Evolutionary conservation across 1,139 yeast species (phyloP).

Genomic region (Magnusiomyces starmeri): DNA sequence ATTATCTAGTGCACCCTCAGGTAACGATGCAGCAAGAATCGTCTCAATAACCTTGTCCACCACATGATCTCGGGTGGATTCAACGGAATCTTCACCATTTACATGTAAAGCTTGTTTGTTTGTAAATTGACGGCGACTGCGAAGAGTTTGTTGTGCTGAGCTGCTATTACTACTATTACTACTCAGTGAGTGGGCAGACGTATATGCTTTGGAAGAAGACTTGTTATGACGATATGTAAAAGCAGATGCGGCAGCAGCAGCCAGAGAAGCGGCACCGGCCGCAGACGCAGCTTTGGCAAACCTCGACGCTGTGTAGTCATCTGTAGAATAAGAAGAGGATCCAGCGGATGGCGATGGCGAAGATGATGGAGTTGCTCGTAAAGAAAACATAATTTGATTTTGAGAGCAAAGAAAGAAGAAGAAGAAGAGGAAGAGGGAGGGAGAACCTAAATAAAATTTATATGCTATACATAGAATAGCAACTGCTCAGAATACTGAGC

Average conservation of each 20-base stretch:
- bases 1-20: slow-evolving; percentile 1
- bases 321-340: background rate
- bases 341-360: background rate
- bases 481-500: too few species aligned
- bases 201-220: background rate
- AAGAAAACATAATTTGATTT: background rate
- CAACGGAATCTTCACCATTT: background rate
- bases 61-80: slow-evolving; percentile 9
- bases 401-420: too few species aligned
- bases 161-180: background rate
- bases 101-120: background rate
- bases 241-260: slow-evolving; percentile 1
- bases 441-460: too few species aligned
- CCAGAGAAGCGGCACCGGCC: background rate
- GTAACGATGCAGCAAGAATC: slow-evolving; percentile 9
- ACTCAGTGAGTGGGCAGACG: background rate
- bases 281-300: background rate
- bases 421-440: too few species aligned
- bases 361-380: background rate
- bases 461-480: too few species aligned
- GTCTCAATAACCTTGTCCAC: slow-evolving; percentile 16
- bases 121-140: background rate
- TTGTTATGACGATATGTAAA: background rate
- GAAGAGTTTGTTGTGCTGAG: background rate
- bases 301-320: background rate